Conservation (phyloP, 2,329 filamentous ascomycete species). For the Penicillium sp. region DNA sequence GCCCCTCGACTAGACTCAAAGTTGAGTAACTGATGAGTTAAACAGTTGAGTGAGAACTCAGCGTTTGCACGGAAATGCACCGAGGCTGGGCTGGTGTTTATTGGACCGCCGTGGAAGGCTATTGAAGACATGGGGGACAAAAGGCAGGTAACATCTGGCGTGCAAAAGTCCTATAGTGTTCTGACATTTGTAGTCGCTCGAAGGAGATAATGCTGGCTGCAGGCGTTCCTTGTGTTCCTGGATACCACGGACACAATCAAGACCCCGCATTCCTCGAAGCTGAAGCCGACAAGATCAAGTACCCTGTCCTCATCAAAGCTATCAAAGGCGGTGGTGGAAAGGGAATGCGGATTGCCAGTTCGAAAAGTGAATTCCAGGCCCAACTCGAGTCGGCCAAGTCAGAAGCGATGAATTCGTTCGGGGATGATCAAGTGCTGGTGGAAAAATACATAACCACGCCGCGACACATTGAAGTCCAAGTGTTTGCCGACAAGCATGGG, state of each 20-base stretch:
- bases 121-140: slow-evolving; percentile 86
- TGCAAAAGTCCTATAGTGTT: neutral
- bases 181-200: slow-evolving; percentile 50
- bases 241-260: slow-evolving; percentile 87
- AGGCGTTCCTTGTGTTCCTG: slow-evolving; percentile 93
- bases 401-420: slow-evolving; percentile 59
- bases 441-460: slow-evolving; percentile 64
- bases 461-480: slow-evolving; percentile 61
- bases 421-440: slow-evolving; percentile 60
- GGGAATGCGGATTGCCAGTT: slow-evolving; percentile 59
- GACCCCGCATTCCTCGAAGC: slow-evolving; percentile 55
- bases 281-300: slow-evolving; percentile 67
- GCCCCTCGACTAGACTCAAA: neutral
- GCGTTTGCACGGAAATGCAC: slow-evolving; percentile 82
- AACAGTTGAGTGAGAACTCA: slow-evolving; percentile 76
- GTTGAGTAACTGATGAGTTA: no score
- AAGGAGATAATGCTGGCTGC: slow-evolving; percentile 96
- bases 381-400: slow-evolving; percentile 60
- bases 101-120: slow-evolving; percentile 76
- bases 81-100: slow-evolving; percentile 86
- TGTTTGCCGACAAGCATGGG: slow-evolving; percentile 61
- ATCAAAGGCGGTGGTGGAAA: slow-evolving; percentile 64
- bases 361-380: slow-evolving; percentile 53
- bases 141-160: slow-evolving; percentile 41
- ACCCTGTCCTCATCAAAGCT: slow-evolving; percentile 60